Evolutionary conservation across 2,329 filamentous ascomycete genomes (phyloP).

Genomic region (Elsinoe australis): DNA sequence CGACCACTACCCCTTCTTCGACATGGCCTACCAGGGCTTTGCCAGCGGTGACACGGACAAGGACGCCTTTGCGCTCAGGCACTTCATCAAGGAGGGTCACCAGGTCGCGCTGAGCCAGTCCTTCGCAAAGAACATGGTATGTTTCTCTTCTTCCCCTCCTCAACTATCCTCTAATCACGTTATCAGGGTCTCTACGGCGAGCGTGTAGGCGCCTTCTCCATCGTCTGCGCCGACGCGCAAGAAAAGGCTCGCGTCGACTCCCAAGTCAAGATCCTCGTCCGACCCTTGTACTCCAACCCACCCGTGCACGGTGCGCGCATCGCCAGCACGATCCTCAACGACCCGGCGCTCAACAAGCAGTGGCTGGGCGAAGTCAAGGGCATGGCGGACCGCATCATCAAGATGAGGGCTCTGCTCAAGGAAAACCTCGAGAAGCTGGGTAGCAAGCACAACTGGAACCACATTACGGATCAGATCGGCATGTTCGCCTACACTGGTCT

Average conservation of each 20-base stretch:
- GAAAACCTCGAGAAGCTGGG: conserved; percentile 90
- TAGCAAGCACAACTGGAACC: conserved; percentile 95
- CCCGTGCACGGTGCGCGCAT: conserved; percentile 94
- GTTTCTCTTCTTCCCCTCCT: conserved; percentile 21
- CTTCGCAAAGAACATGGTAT: conserved; percentile 98
- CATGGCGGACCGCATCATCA: conserved; percentile 99
- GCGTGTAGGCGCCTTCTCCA: conserved; percentile 92
- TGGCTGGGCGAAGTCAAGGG: conserved; percentile 96
- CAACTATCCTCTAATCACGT: neutral
- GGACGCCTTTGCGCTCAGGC: conserved; percentile 85
- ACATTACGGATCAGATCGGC: conserved; percentile 97
- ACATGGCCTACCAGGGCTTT: conserved; percentile 99
- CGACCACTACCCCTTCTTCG: conserved; percentile 92
- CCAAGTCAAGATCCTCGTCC: conserved; percentile 96
- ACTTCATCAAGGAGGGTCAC: conserved; percentile 91
- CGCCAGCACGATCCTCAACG: conserved; percentile 84
- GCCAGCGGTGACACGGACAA: conserved; percentile 84
- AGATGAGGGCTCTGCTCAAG: conserved; percentile 91
- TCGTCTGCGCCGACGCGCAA: conserved; percentile 74
- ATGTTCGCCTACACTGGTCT: conserved; percentile 99
- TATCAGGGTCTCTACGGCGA: conserved; percentile 87
- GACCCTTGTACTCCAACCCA: conserved; percentile 96
- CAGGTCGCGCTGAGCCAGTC: conserved; percentile 82
- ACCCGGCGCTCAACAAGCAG: conserved; percentile 75
- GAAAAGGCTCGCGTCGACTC: conserved; percentile 96